Conservation (phyloP, 2,329 filamentous ascomycete genomes). For the Epichloe coenophiala region DNA sequence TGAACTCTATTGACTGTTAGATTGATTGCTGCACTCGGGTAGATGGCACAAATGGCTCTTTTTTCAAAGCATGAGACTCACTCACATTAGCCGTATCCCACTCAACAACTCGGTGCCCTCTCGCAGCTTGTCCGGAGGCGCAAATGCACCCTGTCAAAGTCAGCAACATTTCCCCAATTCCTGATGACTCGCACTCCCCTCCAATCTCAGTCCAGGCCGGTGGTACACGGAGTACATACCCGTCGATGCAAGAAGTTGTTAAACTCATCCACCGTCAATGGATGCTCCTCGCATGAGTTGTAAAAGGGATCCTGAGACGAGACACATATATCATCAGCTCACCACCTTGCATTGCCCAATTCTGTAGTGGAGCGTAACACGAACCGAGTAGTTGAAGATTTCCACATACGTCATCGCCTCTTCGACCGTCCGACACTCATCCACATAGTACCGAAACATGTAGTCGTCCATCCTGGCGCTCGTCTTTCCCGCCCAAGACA, state of each 20-base stretch:
- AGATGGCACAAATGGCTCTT: neutral
- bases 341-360: neutral
- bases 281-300: conserved; percentile 37
- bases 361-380: conserved; percentile 9
- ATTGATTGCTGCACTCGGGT: neutral
- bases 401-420: conserved; percentile 44
- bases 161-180: neutral
- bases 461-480: conserved; percentile 40
- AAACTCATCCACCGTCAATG: conserved; percentile 40
- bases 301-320: conserved; percentile 30
- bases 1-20: conserved; percentile 31
- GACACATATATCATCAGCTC: neutral
- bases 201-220: neutral
- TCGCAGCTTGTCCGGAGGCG: conserved; percentile 27
- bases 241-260: conserved; percentile 39
- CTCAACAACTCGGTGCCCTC: conserved; percentile 31
- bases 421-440: conserved; percentile 31
- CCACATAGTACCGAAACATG: conserved; percentile 37
- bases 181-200: neutral
- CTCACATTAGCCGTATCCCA: conserved; percentile 43
- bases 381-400: conserved; percentile 46
- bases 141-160: conserved; percentile 36
- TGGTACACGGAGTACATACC: conserved; percentile 23
- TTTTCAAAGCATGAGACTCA: conserved; percentile 4
- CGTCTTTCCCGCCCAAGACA: neutral